Evolutionary conservation across 345 rosid species (phyloP), one percentile per base, ranked within the genome.

Genomic region (Jatropha curcas): DNA sequence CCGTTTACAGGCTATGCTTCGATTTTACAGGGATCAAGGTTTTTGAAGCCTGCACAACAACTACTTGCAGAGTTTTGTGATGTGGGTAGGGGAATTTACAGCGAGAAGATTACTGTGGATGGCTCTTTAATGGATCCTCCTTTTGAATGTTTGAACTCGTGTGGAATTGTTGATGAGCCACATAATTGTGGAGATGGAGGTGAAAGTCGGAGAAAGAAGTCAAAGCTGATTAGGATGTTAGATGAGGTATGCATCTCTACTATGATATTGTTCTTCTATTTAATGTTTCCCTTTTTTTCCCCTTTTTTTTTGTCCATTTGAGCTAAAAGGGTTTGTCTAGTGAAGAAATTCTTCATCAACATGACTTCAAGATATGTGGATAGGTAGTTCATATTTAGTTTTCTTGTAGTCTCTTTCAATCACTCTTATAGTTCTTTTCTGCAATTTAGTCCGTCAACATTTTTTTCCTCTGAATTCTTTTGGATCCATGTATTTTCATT

Each of bases 1-100:
- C 93, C 96, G 0, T 94, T 92, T 69, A 89, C 94, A 1, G 97
- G 96, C 1, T 90, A 94, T 59, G 86, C 94, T 65, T 90, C 90
- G 72, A 84, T 94, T 69, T 74, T 94, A 61, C 88, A 87, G 65
- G 97, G 89, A 46, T 94, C 98, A 5, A 90, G 88, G 70, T 94
- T 94, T 77, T 77, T 94, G 85, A 92, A 83, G 80, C 98, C 98
- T 4, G 93, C 98, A 0, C 96, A 94, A 65, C 86, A 82, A 79
- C 83, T 94, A 72, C 87, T 94, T 50, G 94, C 90, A 67, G 96
- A 92, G 83, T 80, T 94, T 63, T 86, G 85, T 70, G 89, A 88
- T 66, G 92, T 87, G 11, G 97, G 92, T 59, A 81, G 86, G 17
- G 87, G 84, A 46, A 75, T 84, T 78, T 81, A 78, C 57, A 64